Conservation (phyloP, 179 eudicot genomes). For the Monotropa hypopitys region DNA sequence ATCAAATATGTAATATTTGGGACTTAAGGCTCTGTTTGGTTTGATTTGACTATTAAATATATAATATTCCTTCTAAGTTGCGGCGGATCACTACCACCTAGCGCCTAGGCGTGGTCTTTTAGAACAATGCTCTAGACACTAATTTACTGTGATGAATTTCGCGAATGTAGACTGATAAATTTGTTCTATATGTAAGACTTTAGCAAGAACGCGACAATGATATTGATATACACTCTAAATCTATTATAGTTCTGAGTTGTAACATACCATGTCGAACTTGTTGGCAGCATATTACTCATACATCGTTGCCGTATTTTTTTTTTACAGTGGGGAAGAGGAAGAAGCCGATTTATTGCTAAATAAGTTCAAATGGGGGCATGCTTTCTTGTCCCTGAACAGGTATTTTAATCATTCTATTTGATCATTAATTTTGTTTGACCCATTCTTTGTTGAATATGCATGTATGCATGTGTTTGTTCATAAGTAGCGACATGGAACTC, state of each 20-base stretch:
- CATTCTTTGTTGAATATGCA: constrained; percentile 1
- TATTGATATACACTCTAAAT: no score
- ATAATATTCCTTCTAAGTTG: no score
- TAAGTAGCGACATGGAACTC: neutral
- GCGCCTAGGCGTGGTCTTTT: no score
- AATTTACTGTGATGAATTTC: neutral
- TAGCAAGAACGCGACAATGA: no score
- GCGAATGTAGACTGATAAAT: neutral
- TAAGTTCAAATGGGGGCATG: constrained; percentile 98
- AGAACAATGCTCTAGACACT: neutral
- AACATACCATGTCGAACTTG: neutral
- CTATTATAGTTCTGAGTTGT: neutral
- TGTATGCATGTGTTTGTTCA: neutral
- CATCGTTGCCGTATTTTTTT: constrained; percentile 6
- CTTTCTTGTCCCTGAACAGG: constrained; percentile 85
- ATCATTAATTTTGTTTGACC: neutral
- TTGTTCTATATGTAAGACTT: neutral
- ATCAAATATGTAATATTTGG: no score
- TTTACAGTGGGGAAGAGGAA: constrained; percentile 64
- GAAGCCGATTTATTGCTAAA: constrained; percentile 58
- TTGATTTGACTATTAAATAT: no score
- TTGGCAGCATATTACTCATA: neutral
- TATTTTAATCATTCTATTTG: constrained; percentile 16
- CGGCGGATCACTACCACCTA: no score
- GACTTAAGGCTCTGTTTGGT: no score